Percentiles rank a stretch among this genome's conserved stretches.
phyloP scores from a whole-genome alignment of 2,329 filamentous ascomycete species.

The Fusarium sp. region DNA sequence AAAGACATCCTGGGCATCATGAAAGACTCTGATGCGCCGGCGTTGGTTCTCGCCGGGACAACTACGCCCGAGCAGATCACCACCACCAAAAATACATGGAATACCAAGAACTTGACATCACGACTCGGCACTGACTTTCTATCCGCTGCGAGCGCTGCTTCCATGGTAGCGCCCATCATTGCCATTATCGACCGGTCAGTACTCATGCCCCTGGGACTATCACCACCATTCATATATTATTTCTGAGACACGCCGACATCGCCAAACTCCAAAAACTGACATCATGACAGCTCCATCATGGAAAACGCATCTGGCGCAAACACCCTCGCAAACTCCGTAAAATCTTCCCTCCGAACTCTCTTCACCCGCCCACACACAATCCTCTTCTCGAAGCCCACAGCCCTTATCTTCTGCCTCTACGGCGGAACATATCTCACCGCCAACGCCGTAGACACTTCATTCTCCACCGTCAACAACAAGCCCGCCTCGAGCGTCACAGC shows the following conservation, averaged over 20 bases:
- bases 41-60: slow-evolving; percentile 39
- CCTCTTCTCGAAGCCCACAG: slow-evolving; percentile 74
- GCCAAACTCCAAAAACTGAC: slow-evolving; percentile 16
- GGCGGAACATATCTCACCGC: slow-evolving; percentile 90
- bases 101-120: slow-evolving; percentile 77
- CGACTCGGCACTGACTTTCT: slow-evolving; percentile 75
- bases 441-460: slow-evolving; percentile 84
- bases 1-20: not conserved
- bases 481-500: slow-evolving; percentile 74
- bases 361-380: slow-evolving; percentile 70
- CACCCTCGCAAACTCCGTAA: slow-evolving; percentile 69
- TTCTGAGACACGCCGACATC: slow-evolving; percentile 6
- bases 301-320: slow-evolving; percentile 81
- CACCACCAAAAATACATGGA: slow-evolving; percentile 64
- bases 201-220: not conserved
- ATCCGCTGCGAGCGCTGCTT: slow-evolving; percentile 78
- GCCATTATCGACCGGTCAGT: slow-evolving; percentile 85
- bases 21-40: slow-evolving; percentile 29
- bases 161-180: slow-evolving; percentile 84
- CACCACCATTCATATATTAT: not conserved
- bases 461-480: slow-evolving; percentile 70
- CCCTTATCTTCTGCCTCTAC: slow-evolving; percentile 80
- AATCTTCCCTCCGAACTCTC: slow-evolving; percentile 66
- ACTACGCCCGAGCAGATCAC: slow-evolving; percentile 31
- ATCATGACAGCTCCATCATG: slow-evolving; percentile 73